These are phyloP conservation scores for Naumovozyma dairenensis DNA, from an alignment of 805 yeast species.

Conservation along the genomic window DNA sequence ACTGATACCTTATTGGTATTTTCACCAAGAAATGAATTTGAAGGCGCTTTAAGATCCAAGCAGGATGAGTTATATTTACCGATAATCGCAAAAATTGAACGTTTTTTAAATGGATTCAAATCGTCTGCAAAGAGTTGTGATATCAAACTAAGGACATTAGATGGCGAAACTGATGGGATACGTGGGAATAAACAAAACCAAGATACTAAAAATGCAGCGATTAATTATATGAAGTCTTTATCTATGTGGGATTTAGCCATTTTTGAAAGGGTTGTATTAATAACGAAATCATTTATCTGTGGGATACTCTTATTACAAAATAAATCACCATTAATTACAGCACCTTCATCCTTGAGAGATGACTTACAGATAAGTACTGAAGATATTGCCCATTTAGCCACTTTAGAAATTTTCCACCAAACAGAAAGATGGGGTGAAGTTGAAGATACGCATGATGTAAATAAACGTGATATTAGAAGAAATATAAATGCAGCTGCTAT, in stretches of 20 bases:
- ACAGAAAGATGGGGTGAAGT: conserved; percentile 95
- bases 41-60: conserved; percentile 68
- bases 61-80: conserved; percentile 76
- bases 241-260: conserved; percentile 76
- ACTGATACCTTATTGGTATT: conserved; percentile 89
- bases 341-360: neutral
- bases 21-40: conserved; percentile 71
- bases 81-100: conserved; percentile 56
- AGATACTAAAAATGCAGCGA: conserved; percentile 51
- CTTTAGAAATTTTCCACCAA: conserved; percentile 76
- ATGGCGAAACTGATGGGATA: conserved; percentile 73
- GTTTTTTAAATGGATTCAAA: conserved; percentile 34
- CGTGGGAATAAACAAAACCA: conserved; percentile 67
- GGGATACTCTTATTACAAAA: conserved; percentile 61
- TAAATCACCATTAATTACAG: conserved; percentile 11
- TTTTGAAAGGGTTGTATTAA: conserved; percentile 78
- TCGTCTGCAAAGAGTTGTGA: conserved; percentile 19
- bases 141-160: conserved; percentile 49
- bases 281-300: conserved; percentile 77
- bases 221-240: conserved; percentile 51
- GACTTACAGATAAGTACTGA: conserved; percentile 41
- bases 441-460: conserved; percentile 98
- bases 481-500: conserved; percentile 71
- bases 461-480: conserved; percentile 78
- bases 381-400: conserved; percentile 66